phyloP scores from a whole-genome alignment of 306 rosid genomes.

The Glycine soja region DNA sequence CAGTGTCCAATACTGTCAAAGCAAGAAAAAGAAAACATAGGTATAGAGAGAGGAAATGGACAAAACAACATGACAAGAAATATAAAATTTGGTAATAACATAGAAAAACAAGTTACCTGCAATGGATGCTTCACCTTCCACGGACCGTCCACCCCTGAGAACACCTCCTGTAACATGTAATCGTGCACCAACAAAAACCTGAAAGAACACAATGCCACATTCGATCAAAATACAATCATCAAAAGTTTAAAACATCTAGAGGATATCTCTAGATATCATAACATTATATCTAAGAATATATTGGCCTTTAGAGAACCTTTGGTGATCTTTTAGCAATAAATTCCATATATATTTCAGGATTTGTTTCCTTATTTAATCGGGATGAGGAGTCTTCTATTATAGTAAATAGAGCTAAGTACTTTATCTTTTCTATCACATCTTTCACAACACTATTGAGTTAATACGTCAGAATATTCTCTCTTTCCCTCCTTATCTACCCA shows the following conservation, averaged over 20 bases:
- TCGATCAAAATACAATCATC: constrained; percentile 33
- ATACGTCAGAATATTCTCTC: neutral
- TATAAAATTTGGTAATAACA: neutral
- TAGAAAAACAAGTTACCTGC: constrained; percentile 68
- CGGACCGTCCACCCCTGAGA: constrained; percentile 92
- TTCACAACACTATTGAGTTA: neutral
- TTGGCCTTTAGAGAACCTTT: neutral
- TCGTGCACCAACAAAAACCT: constrained; percentile 99
- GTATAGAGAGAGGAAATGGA: constrained; percentile 12
- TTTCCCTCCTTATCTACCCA: neutral
- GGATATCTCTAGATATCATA: neutral
- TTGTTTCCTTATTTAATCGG: constrained; percentile 8
- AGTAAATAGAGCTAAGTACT: neutral
- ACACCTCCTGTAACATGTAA: constrained; percentile 98
- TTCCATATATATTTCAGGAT: constrained; percentile 5
- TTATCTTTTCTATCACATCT: constrained; percentile 9
- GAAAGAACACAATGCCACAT: constrained; percentile 45
- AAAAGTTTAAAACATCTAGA: constrained; percentile 18
- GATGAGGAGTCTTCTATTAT: neutral
- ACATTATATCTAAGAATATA: neutral
- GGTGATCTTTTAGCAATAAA: constrained; percentile 14
- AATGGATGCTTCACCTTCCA: constrained; percentile 93
- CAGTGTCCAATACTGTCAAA: constrained; percentile 93
- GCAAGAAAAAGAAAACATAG: constrained; percentile 11
- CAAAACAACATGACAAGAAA: constrained; percentile 30